Evolutionary conservation across 129 eudicot species (phyloP), one percentile per base, ranked within the genome.

Genomic region (Tagetes patula): DNA sequence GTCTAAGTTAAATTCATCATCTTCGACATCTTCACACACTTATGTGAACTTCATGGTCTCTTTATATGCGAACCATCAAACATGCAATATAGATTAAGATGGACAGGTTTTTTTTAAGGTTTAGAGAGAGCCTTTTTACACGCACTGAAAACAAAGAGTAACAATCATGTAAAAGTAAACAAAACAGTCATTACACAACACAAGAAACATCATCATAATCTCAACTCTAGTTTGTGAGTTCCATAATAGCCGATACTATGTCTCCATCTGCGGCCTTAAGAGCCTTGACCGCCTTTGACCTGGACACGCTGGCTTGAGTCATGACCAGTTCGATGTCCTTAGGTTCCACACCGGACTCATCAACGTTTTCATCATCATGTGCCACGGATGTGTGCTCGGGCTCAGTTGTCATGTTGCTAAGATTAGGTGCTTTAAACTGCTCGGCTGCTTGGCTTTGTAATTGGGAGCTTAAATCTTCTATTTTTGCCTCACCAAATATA

Each of bases 401-500:
- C 43, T 60, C 66, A 27, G 43, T 4, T 60, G 14, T 9, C 2
- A 36, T 34, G 66, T 9, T 60, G 1, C 84, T 76, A 85, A 86
- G 53, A 65, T 91, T 96, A 0, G 96, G 97, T 78, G 83, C 76
- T 53, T 85, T 86, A 71, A 91, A 91, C 67, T 91, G 97, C 41
- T 91, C 92, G 3, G 97, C 97, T 56, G 96, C 96, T 62, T 88
- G 93, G 42, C 88, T 81, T 81, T 91, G 97, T 48, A 91, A 69
- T 71, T 88, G 93, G 31, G 97, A 88, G 82, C 96, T 91, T 83
- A 86, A 82, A 73, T 88, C 96, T 77, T 91, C 96, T 1, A 91
- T 86, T 88, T 91, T 91, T 1, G 96, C 97, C 75, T 91, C 97
- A 42, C 97, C 97, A 68, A 91, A 91, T 53, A 91, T 88, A 62